These are phyloP conservation scores for Suillus lakei DNA, from an alignment of 768 basidiomycete species.

Conservation along the genomic window DNA sequence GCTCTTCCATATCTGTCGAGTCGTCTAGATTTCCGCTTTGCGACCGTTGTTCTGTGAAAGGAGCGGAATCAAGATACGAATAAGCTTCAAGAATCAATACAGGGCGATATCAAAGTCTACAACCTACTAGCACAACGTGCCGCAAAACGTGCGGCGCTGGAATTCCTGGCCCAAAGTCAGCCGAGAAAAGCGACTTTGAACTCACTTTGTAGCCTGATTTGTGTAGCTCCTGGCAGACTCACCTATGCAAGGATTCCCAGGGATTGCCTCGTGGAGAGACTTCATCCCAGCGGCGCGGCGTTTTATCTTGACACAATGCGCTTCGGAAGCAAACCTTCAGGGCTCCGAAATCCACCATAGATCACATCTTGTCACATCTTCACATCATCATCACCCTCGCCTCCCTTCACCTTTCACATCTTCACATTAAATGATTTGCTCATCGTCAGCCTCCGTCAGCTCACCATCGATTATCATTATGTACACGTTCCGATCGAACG, in stretches of 20 bases:
- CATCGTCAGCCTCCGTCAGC: background rate
- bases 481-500: background rate
- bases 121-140: background rate
- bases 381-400: background rate
- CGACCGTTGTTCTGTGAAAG: conserved; percentile 13
- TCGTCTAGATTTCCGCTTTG: conserved; percentile 28
- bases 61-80: conserved; percentile 1
- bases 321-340: conserved; percentile 5
- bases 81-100: background rate
- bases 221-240: background rate
- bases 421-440: conserved; percentile 2
- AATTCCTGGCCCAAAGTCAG: background rate
- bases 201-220: background rate
- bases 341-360: background rate
- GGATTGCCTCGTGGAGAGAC: conserved; percentile 5
- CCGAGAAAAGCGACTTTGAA: background rate
- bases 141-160: background rate
- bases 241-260: conserved; percentile 3
- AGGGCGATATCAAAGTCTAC: background rate
- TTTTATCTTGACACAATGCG: conserved; percentile 4
- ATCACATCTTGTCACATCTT: conserved; percentile 2
- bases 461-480: background rate
- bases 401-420: conserved; percentile 6
- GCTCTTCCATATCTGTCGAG: conserved; percentile 29
- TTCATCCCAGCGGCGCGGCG: conserved; percentile 10